Evolutionary conservation across 805 yeast species (phyloP).

Genomic region (Cyberlindnera galapagoensis): DNA sequence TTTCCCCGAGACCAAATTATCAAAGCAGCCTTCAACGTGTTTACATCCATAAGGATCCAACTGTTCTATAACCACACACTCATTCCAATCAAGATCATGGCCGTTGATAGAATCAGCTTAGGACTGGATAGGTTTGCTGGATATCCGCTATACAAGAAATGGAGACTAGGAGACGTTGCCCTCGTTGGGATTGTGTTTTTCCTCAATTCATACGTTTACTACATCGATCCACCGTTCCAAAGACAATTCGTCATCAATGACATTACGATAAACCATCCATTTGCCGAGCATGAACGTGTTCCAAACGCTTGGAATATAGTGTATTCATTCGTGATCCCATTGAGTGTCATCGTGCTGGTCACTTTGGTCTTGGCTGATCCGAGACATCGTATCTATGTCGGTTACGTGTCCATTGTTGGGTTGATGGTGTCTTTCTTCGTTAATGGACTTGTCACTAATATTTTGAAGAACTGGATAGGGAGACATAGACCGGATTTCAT

Average conservation of each 20-base stretch:
- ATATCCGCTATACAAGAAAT: slow-evolving; percentile 24
- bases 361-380: slow-evolving; percentile 32
- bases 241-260: slow-evolving; percentile 76
- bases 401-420: slow-evolving; percentile 64
- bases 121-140: slow-evolving; percentile 21
- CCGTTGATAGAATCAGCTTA: slow-evolving; percentile 22
- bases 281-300: slow-evolving; percentile 69
- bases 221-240: slow-evolving; percentile 53
- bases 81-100: too few species aligned
- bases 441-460: slow-evolving; percentile 61
- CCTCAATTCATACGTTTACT: slow-evolving; percentile 27
- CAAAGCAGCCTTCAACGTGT: too few species aligned
- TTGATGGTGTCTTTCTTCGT: slow-evolving; percentile 51
- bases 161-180: slow-evolving; percentile 34
- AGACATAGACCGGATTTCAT: slow-evolving; percentile 90
- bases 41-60: too few species aligned
- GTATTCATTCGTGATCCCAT: slow-evolving; percentile 49
- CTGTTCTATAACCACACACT: too few species aligned
- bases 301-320: slow-evolving; percentile 45
- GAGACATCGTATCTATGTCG: slow-evolving; percentile 49
- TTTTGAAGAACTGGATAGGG: slow-evolving; percentile 78
- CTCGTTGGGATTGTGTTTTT: slow-evolving; percentile 26
- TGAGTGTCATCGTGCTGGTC: slow-evolving; percentile 29
- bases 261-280: slow-evolving; percentile 73
- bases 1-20: too few species aligned